Percentiles rank a stretch among this genome's conserved stretches.
These are phyloP conservation scores for Trichoderma arundinaceum DNA, from an alignment of 2,329 filamentous ascomycete genomes.

Conservation along the genomic window DNA sequence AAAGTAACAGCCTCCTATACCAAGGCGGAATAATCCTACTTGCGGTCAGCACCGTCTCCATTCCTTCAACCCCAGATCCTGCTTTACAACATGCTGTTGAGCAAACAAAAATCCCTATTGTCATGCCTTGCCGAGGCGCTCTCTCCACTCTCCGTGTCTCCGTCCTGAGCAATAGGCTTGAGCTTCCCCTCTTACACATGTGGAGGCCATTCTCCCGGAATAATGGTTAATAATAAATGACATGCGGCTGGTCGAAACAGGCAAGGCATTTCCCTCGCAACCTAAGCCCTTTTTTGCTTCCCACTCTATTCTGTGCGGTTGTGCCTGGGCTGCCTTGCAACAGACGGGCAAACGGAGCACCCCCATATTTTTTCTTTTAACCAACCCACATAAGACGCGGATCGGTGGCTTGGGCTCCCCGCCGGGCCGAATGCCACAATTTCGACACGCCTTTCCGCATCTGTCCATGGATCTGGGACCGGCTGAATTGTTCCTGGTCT, in stretches of 20 bases:
- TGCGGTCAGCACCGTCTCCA: not conserved
- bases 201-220: constrained; percentile 12
- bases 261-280: not conserved
- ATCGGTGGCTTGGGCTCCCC: constrained; percentile 26
- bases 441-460: constrained; percentile 14
- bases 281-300: not conserved
- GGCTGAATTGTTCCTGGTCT: constrained; percentile 24
- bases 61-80: constrained; percentile 14
- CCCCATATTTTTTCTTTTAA: not conserved
- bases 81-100: not conserved
- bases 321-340: not conserved
- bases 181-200: not conserved
- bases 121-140: not conserved
- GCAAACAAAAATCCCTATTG: not conserved
- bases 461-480: constrained; percentile 20
- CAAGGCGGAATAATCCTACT: constrained; percentile 16
- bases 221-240: constrained; percentile 14
- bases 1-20: not conserved
- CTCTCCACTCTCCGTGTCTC: not conserved
- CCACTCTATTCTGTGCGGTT: not conserved
- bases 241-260: not conserved
- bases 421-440: constrained; percentile 23
- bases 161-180: not conserved
- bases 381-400: constrained; percentile 19
- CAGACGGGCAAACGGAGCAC: constrained; percentile 21